Conservation (phyloP, 345 rosid species). For the Citrus sp. region DNA sequence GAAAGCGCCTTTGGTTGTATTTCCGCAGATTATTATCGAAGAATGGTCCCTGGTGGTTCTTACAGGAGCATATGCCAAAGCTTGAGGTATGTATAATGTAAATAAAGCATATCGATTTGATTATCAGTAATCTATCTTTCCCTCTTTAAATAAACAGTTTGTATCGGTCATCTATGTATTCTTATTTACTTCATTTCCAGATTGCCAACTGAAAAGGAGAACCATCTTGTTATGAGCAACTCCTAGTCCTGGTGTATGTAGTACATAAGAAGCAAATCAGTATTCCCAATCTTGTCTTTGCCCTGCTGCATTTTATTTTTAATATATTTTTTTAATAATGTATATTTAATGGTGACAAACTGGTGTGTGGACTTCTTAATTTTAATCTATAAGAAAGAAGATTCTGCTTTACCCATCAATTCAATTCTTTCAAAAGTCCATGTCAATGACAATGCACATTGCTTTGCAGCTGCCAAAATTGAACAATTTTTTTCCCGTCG, state of each 20-base stretch:
- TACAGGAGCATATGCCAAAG: constrained; percentile 21
- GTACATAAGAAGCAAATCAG: background rate
- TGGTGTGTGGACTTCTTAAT: too few relatives aligned
- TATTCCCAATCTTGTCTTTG: background rate
- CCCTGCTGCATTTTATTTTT: background rate
- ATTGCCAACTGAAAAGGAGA: constrained; percentile 2
- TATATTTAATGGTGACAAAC: background rate
- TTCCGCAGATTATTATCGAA: constrained; percentile 21
- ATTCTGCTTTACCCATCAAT: background rate
- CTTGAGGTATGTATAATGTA: constrained; percentile 5
- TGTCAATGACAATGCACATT: too few relatives aligned
- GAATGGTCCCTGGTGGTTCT: constrained; percentile 44
- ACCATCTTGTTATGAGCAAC: background rate
- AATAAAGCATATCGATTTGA: background rate
- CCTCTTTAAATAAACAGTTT: background rate
- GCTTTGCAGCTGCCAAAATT: too few relatives aligned
- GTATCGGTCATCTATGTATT: background rate
- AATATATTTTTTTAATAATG: too few relatives aligned
- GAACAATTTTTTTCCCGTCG: too few relatives aligned
- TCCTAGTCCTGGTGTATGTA: background rate
- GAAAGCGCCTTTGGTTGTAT: background rate
- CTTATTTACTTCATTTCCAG: constrained; percentile 2
- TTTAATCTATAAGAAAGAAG: background rate
- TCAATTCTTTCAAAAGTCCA: too few relatives aligned
- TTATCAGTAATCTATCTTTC: background rate